These are phyloP conservation scores for Mallotus repandus DNA, from an alignment of 441 rosid species.

Conservation along the genomic window DNA sequence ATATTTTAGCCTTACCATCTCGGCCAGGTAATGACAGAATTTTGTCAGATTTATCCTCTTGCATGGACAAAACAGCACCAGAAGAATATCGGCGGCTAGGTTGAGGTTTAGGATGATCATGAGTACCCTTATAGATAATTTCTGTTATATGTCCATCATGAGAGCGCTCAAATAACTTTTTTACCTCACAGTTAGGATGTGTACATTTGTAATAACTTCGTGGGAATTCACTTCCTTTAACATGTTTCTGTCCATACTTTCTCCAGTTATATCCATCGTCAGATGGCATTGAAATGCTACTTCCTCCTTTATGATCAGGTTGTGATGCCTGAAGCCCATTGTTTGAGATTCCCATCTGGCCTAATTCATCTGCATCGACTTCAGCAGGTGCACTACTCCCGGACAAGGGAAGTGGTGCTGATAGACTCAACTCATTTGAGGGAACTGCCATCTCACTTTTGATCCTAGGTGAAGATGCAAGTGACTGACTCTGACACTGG, in stretches of 20 bases:
- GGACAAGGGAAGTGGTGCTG: slow-evolving; percentile 46
- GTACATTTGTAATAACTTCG: slow-evolving; percentile 99
- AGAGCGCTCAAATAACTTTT: slow-evolving; percentile 90
- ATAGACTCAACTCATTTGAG: slow-evolving; percentile 61
- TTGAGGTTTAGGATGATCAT: slow-evolving; percentile 97
- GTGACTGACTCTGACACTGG: slow-evolving; percentile 43
- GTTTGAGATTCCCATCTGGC: slow-evolving; percentile 43
- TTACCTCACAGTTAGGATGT: slow-evolving; percentile 95
- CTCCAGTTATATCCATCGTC: slow-evolving; percentile 98
- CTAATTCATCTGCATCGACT: slow-evolving; percentile 56
- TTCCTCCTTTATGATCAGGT: slow-evolving; percentile 61
- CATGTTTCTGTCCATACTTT: slow-evolving; percentile 96
- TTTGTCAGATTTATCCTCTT: slow-evolving; percentile 71
- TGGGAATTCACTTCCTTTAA: slow-evolving; percentile 94
- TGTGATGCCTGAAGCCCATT: slow-evolving; percentile 40
- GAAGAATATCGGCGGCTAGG: slow-evolving; percentile 68
- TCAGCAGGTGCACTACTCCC: slow-evolving; percentile 48
- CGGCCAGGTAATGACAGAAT: slow-evolving; percentile 39
- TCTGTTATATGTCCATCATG: slow-evolving; percentile 89
- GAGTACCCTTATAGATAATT: slow-evolving; percentile 89
- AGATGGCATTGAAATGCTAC: slow-evolving; percentile 43
- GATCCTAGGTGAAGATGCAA: slow-evolving; percentile 42
- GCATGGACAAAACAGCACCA: slow-evolving; percentile 54
- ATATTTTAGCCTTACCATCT: slow-evolving; percentile 54
- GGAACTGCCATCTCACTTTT: slow-evolving; percentile 59